Base-by-base conservation (phyloP, 108 stramenopile species). In the Hondaea fermentalgiana region DNA sequence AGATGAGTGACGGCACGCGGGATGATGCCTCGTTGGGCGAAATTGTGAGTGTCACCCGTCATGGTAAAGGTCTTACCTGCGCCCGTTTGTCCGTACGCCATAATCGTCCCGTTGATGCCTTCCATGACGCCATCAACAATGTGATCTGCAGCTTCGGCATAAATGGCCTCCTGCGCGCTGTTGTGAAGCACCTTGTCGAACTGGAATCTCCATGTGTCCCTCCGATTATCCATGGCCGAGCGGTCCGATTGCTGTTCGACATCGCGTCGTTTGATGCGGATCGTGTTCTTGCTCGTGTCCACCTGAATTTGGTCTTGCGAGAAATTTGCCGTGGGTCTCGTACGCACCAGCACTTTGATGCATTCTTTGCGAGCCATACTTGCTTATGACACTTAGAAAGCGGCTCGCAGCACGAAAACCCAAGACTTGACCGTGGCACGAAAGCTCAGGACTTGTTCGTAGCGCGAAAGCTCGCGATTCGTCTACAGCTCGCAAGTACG, bases 151-250 rank as follows among this genome's bases (percentile, higher is more conserved):
- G 72, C 44, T 92, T 43, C 28, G 42, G 58, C 64, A 69, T 92
- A 93, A 17, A 93, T 87, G 3, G 91, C 51, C 60, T 92, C 93
- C 49, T 95, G 95, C 23, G 89, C 83, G 2, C 91, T 92, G 71
- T 94, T 94, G 94, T 95, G 94, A 29, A 95, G 90, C n/a, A 95
- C 92, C 28, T 93, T 91, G 89, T 95, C 90, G 69, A 93, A 94
- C 57, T 92, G 87, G 60, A 95, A 95, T 4, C 45, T 44, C 92
- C 91, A 94, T 51, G 55, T 51, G 23, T 90, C 87, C 51, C 91
- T 89, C 14, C 71, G 60, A 59, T 94, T 94, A 89, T 90, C 91
- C 58, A 92, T 71, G 8, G 51, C 88, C 12, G 44, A 87, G 16
- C 47, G 57, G 23, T 44, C 51, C 45, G 89, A 45, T 21, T 91